A percentile compares a stretch with the other conserved stretches of the same genome.
phyloP scores from a whole-genome alignment of 164 flowering plant species.

The Echeveria elegans region DNA sequence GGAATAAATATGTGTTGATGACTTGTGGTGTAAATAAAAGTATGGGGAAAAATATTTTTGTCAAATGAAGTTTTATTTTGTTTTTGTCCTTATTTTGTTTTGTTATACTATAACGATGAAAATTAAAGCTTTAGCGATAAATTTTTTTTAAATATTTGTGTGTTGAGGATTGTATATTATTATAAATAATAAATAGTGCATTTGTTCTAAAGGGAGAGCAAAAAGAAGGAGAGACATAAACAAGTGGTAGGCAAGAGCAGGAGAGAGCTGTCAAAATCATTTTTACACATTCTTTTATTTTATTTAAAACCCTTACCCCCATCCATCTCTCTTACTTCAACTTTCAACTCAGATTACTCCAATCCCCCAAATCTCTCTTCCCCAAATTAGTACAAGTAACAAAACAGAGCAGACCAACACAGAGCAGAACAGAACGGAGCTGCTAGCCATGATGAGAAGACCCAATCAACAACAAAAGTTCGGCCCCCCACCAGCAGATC shows the following conservation, averaged over 20 bases:
- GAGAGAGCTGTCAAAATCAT: too few relatives aligned
- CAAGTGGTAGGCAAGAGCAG: not conserved
- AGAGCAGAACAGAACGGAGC: not conserved
- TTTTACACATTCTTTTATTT: not conserved
- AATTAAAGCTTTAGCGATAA: too few relatives aligned
- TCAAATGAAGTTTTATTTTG: too few relatives aligned
- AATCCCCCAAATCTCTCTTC: slow-evolving; percentile 5
- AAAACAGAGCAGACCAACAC: not conserved
- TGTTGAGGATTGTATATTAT: too few relatives aligned
- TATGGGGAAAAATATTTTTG: too few relatives aligned
- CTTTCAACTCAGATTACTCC: not conserved
- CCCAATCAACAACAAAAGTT: slow-evolving; percentile 19
- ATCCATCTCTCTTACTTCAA: not conserved
- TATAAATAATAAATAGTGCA: too few relatives aligned
- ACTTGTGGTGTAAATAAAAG: too few relatives aligned
- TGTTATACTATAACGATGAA: too few relatives aligned
- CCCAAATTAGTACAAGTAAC: not conserved
- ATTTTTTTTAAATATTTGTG: too few relatives aligned
- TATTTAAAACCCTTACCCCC: not conserved
- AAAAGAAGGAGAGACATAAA: not conserved
- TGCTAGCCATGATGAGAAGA: slow-evolving; percentile 64
- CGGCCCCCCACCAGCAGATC: slow-evolving; percentile 47
- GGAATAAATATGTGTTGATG: too few relatives aligned
- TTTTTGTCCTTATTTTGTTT: too few relatives aligned
- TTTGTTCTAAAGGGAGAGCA: not conserved